Evolutionary conservation across 805 yeast species (phyloP).

Genomic region (Ogataea haglerorum): DNA sequence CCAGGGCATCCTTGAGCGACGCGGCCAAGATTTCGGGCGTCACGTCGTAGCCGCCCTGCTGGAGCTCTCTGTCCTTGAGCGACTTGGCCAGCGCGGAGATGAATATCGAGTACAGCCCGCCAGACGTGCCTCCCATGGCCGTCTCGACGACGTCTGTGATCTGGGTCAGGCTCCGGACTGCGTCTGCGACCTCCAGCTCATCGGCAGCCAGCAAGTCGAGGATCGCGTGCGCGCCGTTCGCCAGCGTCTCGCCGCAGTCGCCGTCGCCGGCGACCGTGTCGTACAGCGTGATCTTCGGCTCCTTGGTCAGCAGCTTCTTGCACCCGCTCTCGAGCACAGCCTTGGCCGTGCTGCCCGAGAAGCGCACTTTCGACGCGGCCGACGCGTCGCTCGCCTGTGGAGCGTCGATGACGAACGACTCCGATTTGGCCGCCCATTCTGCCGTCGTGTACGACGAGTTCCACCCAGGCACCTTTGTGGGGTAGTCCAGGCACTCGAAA

Average conservation of each 20-base stretch:
- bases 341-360: constrained; percentile 30
- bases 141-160: constrained; percentile 79
- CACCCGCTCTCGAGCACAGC: constrained; percentile 47
- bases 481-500: constrained; percentile 60
- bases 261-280: constrained; percentile 96
- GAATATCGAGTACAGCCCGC: constrained; percentile 86
- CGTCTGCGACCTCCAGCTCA: constrained; percentile 42
- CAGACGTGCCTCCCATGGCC: constrained; percentile 97
- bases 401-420: constrained; percentile 28
- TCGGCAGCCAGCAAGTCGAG: constrained; percentile 45
- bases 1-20: constrained; percentile 58
- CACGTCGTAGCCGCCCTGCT: constrained; percentile 28
- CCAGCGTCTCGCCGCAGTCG: constrained; percentile 92
- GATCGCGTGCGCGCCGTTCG: constrained; percentile 75
- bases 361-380: constrained; percentile 25
- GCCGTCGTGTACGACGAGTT: constrained; percentile 38
- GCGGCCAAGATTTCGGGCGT: constrained; percentile 38
- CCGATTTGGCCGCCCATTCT: constrained; percentile 21
- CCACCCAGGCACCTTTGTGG: constrained; percentile 86
- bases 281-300: constrained; percentile 78
- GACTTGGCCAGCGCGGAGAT: constrained; percentile 68
- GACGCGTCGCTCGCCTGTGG: constrained; percentile 34
- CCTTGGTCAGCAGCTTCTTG: constrained; percentile 53
- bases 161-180: constrained; percentile 57
- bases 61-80: constrained; percentile 41